Conservation (phyloP, 371 early-diverging fungal species). For the Sporodiniella umbellata region DNA sequence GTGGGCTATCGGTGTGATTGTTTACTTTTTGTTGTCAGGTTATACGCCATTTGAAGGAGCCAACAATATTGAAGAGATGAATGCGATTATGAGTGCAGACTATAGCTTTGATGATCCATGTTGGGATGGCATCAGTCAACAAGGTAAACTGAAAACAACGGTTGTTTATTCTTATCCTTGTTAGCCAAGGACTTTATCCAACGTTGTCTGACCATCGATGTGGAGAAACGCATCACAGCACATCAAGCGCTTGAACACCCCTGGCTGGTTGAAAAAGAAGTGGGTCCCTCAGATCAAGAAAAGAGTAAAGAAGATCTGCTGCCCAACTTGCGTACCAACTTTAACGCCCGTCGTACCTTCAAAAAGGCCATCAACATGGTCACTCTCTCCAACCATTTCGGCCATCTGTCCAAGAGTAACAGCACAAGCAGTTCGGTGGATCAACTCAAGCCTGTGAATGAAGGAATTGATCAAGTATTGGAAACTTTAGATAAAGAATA, state of each 20-base stretch:
- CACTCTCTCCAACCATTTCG: constrained; percentile 43
- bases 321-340: constrained; percentile 76
- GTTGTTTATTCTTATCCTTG: background rate
- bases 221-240: constrained; percentile 74
- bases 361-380: constrained; percentile 67
- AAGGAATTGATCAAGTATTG: constrained; percentile 44
- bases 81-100: constrained; percentile 71
- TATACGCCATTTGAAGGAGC: constrained; percentile 87
- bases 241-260: constrained; percentile 70
- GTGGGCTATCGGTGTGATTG: constrained; percentile 93
- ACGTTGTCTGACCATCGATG: constrained; percentile 71
- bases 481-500: constrained; percentile 15
- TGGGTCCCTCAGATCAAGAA: constrained; percentile 25
- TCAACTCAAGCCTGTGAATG: constrained; percentile 40
- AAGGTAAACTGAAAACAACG: constrained; percentile 21
- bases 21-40: constrained; percentile 87
- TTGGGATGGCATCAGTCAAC: constrained; percentile 60
- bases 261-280: constrained; percentile 51
- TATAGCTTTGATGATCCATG: constrained; percentile 79
- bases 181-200: constrained; percentile 80
- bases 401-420: constrained; percentile 24
- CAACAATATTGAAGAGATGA: constrained; percentile 56
- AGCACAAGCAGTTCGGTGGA: constrained; percentile 11
- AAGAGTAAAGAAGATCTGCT: constrained; percentile 55
- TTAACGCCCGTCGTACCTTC: constrained; percentile 78